Conservation (phyloP, 1,284 basidiomycete genomes). For the Ganoderma meredithae region DNA sequence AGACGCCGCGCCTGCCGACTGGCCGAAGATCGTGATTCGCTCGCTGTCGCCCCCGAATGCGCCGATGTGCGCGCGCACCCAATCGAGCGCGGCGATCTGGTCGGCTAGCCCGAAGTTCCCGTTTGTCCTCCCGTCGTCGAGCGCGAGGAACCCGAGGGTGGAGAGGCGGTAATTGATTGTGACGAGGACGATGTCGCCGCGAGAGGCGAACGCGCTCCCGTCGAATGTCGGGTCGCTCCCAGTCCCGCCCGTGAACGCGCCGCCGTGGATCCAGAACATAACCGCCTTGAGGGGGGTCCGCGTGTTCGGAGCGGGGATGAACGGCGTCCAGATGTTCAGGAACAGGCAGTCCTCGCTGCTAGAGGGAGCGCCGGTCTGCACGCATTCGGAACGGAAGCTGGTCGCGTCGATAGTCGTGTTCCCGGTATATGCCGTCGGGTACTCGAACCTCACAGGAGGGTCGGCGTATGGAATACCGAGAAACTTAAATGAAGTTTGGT, state of each 20-base stretch:
- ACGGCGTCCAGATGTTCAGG: constrained; percentile 54
- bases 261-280: constrained; percentile 55
- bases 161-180: constrained; percentile 55
- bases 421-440: constrained; percentile 41
- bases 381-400: constrained; percentile 41
- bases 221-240: constrained; percentile 39
- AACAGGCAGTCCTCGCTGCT: constrained; percentile 51
- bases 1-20: constrained; percentile 48
- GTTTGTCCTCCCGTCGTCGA: constrained; percentile 46
- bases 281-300: constrained; percentile 47
- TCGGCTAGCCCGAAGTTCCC: constrained; percentile 53
- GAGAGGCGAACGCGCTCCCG: constrained; percentile 47
- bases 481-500: constrained; percentile 46
- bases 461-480: constrained; percentile 46
- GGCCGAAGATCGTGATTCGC: constrained; percentile 49
- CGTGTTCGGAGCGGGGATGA: constrained; percentile 37
- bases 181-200: constrained; percentile 55
- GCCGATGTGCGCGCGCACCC: constrained; percentile 45
- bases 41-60: constrained; percentile 47
- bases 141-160: constrained; percentile 51
- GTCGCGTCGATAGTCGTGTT: constrained; percentile 42
- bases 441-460: constrained; percentile 42
- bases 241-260: constrained; percentile 52
- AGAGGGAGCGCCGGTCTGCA: constrained; percentile 36
- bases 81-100: constrained; percentile 46